These are phyloP conservation scores for Carex kokanica DNA, from an alignment of 176 grass and related monocot genomes.

Conservation along the genomic window DNA sequence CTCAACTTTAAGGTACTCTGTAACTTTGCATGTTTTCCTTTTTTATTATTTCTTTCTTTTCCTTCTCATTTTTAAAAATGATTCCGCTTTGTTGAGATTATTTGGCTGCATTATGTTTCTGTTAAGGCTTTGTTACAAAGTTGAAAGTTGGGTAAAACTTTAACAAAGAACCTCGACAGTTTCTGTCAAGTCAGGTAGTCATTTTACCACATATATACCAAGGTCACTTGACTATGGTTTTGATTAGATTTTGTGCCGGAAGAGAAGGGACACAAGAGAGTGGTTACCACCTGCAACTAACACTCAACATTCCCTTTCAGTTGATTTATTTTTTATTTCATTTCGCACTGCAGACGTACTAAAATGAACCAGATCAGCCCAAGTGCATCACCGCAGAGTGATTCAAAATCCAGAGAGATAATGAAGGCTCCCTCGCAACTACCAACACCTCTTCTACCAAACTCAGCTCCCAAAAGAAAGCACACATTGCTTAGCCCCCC, in stretches of 20 bases:
- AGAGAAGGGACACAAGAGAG: not conserved
- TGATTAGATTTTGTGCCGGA: not conserved
- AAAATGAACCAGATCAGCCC: constrained; percentile 46
- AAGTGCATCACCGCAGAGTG: constrained; percentile 28
- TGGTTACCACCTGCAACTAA: constrained; percentile 6
- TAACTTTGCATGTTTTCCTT: not conserved
- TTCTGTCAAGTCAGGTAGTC: not conserved
- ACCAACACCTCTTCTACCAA: constrained; percentile 24
- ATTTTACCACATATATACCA: not conserved
- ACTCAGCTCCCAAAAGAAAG: constrained; percentile 36
- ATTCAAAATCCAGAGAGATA: constrained; percentile 35
- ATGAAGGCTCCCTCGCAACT: constrained; percentile 36
- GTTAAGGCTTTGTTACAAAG: not conserved
- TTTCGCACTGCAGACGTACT: constrained; percentile 40
- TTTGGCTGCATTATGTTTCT: not conserved
- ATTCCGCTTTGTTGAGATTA: not conserved
- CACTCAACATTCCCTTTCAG: not conserved
- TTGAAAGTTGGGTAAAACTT: not conserved
- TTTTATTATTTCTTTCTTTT: not conserved
- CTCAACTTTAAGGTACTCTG: constrained; percentile 14
- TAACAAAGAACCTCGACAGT: not conserved
- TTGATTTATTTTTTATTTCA: constrained; percentile 18
- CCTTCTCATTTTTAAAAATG: not conserved
- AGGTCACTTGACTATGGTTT: not conserved
- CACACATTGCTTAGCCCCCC: constrained; percentile 41